These are phyloP conservation scores for Emmonsiellopsis sp. DNA, from an alignment of 2,329 filamentous ascomycete species.

Conservation along the genomic window DNA sequence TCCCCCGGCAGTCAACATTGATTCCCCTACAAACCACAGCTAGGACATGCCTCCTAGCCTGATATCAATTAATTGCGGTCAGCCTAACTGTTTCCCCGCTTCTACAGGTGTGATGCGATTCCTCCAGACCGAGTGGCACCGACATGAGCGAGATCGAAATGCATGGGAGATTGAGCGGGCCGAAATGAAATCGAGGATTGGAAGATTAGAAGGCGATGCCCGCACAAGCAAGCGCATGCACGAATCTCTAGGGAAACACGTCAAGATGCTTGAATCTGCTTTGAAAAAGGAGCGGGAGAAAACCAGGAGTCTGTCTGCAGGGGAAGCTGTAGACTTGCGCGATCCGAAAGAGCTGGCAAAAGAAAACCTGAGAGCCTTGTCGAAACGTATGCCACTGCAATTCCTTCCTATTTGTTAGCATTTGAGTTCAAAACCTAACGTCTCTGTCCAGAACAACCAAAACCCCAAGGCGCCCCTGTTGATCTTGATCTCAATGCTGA, in stretches of 20 bases:
- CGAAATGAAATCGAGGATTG: slow-evolving; percentile 97
- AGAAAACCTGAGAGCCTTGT: slow-evolving; percentile 32
- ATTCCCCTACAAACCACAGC: no score
- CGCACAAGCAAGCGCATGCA: slow-evolving; percentile 81
- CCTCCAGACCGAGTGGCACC: slow-evolving; percentile 97
- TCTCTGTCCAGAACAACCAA: slow-evolving; percentile 31
- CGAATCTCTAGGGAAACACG: slow-evolving; percentile 82
- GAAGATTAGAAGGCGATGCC: slow-evolving; percentile 81
- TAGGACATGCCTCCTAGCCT: no score
- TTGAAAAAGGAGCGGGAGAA: slow-evolving; percentile 73
- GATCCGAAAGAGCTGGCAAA: slow-evolving; percentile 38
- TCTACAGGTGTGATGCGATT: slow-evolving; percentile 90
- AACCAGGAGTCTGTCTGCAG: slow-evolving; percentile 46
- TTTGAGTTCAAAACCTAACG: not conserved
- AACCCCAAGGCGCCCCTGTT: slow-evolving; percentile 42
- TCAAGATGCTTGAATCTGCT: slow-evolving; percentile 79
- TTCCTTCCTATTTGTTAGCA: not conserved
- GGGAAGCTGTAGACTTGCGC: slow-evolving; percentile 40
- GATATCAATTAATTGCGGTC: not conserved
- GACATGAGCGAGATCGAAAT: slow-evolving; percentile 94
- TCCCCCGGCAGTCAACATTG: not conserved
- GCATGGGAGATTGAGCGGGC: slow-evolving; percentile 98
- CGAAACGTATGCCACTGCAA: slow-evolving; percentile 23
- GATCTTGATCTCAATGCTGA: slow-evolving; percentile 37
- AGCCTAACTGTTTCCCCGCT: not conserved